Conservation (phyloP, 257 asterid species). For the Nicotiana knightiana region DNA sequence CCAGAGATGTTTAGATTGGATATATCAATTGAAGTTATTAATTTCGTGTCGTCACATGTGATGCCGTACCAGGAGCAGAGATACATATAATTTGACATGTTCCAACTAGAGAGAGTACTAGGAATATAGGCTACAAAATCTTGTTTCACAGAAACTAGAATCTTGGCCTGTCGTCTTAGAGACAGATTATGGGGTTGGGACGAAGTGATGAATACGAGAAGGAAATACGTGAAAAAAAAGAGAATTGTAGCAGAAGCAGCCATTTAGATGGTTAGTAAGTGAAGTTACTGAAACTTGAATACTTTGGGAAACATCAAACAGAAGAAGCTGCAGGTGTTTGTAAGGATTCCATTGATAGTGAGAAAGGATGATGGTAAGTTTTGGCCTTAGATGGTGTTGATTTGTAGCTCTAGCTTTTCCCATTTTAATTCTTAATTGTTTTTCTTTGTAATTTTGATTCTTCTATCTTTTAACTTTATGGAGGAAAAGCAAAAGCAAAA, state of each 20-base stretch:
- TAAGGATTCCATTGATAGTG: constrained; percentile 9
- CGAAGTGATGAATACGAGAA: constrained; percentile 12
- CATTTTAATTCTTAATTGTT: neutral
- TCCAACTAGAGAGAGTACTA: constrained; percentile 25
- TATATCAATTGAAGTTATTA: constrained; percentile 28
- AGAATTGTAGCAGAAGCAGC: constrained; percentile 5
- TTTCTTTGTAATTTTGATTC: constrained; percentile 21
- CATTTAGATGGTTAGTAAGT: constrained; percentile 14
- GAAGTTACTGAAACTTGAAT: neutral
- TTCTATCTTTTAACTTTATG: constrained; percentile 34
- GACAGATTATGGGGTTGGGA: constrained; percentile 15
- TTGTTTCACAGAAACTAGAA: constrained; percentile 25
- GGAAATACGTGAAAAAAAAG: constrained; percentile 9
- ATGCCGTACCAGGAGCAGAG: constrained; percentile 35
- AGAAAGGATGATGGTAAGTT: neutral
- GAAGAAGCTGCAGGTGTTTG: constrained; percentile 2
- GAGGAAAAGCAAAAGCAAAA: constrained; percentile 32
- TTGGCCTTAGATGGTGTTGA: constrained; percentile 16
- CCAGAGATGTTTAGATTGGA: constrained; percentile 44
- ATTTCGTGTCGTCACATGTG: constrained; percentile 25
- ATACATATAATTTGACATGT: constrained; percentile 24
- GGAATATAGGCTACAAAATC: constrained; percentile 17
- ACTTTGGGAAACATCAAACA: neutral
- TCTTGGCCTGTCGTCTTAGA: constrained; percentile 26
- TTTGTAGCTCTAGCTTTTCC: constrained; percentile 7